Evolutionary conservation across 768 basidiomycete species (phyloP), one percentile per base, ranked within the genome.

Genomic region (Glaciozyma antarctica): DNA sequence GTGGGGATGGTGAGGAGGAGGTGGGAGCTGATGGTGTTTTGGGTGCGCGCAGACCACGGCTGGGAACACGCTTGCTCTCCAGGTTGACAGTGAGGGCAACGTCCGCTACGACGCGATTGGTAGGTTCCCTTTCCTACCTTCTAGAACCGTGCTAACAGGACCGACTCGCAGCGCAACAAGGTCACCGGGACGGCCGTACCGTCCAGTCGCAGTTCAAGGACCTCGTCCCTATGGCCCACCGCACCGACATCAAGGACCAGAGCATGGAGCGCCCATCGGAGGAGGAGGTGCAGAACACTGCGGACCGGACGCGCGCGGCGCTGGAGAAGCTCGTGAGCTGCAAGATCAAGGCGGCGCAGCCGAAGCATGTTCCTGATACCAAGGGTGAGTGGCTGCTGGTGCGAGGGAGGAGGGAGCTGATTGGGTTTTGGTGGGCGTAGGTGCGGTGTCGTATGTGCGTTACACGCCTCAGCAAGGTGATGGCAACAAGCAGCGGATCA

Each of bases 271-370:
- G 94, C 13, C 95, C 95, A 0, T 88, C 91, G 6, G 95, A 95
- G 72, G 90, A 92, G 0, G 88, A 94, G 30, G 86, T 98, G 10
- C 85, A 88, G 73, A 82, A 81, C n/a, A 98, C 93, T 0, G 85
- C 92, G 0, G 93, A 97, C 43, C 86, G 85, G 71, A 99, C 95
- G 0, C 84, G 86, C 45, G 84, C 85, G 17, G 95, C 95, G 0
- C 82, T 99, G 28, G 94, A 98, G 77, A 90, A 90, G 77, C 82
- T 98, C 54, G 88, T 90, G 32, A 87, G 88, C 64, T 90, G 89
- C 55, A 95, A 94, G 77, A 99, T 99, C 78, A 98, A 98, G 77
- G 94, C 94, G 16, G 92, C 94, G 2, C 94, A 98, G 73, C 94
- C 95, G 0, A 97, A 95, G 79, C 86, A 93, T 70, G 87, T 98